Percentiles rank a stretch among this genome's conserved stretches.
These are phyloP conservation scores for Lachancea kluyveri DNA, from an alignment of 805 yeast genomes.

Conservation along the genomic window DNA sequence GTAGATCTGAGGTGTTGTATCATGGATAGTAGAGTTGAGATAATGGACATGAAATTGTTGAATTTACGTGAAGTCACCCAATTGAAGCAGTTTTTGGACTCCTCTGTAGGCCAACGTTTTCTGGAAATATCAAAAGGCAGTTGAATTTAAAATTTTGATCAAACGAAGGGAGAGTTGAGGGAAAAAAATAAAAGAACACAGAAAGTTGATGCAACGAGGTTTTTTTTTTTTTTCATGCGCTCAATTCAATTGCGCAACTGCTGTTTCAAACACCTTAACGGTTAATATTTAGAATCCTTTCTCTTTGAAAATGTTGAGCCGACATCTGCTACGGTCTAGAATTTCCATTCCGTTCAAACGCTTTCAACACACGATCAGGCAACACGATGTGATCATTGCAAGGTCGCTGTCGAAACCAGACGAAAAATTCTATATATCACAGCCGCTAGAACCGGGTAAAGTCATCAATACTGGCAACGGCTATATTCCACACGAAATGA, in stretches of 20 bases:
- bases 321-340: too few relatives aligned
- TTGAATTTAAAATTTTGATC: slow-evolving; percentile 12
- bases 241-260: not conserved
- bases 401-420: too few relatives aligned
- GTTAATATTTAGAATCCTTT: slow-evolving; percentile 1
- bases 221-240: not conserved
- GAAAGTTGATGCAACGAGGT: not conserved
- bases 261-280: too few relatives aligned
- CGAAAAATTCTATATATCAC: too few relatives aligned
- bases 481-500: too few relatives aligned
- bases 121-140: slow-evolving; percentile 20
- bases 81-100: slow-evolving; percentile 4
- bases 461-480: too few relatives aligned
- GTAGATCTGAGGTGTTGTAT: slow-evolving; percentile 8
- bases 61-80: slow-evolving; percentile 4
- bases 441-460: too few relatives aligned
- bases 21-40: slow-evolving; percentile 5
- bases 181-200: slow-evolving; percentile 7
- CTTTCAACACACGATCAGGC: too few relatives aligned
- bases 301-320: too few relatives aligned
- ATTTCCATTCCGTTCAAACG: too few relatives aligned
- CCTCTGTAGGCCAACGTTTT: not conserved
- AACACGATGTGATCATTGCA: too few relatives aligned
- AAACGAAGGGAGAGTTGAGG: too few relatives aligned
- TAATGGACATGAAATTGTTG: slow-evolving; percentile 6